Conservation (phyloP, 331 rosid species). For the Phaseolus coccineus region DNA sequence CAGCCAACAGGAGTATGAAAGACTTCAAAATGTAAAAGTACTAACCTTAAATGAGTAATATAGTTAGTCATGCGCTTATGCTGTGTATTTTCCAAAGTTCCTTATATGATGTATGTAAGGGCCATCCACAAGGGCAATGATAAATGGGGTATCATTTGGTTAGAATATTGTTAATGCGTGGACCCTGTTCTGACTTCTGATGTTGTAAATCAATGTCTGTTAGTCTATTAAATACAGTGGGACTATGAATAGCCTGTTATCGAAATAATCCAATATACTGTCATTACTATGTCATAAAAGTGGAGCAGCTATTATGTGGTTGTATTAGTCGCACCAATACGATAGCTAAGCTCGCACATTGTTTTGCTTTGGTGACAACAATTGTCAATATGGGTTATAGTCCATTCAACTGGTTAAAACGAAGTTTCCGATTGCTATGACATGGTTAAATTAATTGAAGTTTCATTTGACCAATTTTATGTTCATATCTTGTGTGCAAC, state of each 20-base stretch:
- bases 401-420: neutral
- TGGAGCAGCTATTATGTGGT: neutral
- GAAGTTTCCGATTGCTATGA: constrained; percentile 22
- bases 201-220: neutral
- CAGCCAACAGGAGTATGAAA: constrained; percentile 96
- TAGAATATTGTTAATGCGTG: constrained; percentile 3
- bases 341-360: neutral
- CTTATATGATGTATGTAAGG: neutral
- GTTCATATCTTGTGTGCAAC: constrained; percentile 43
- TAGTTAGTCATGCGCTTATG: constrained; percentile 8
- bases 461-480: constrained; percentile 22
- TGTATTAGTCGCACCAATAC: neutral
- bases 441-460: neutral
- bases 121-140: neutral
- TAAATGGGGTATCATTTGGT: constrained; percentile 1
- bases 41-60: constrained; percentile 34
- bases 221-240: neutral
- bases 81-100: constrained; percentile 38
- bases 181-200: neutral
- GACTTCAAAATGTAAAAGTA: constrained; percentile 87
- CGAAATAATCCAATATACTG: neutral
- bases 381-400: neutral
- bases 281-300: neutral
- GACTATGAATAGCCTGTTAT: constrained; percentile 9
- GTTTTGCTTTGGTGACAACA: neutral